Percentiles rank a stretch among this genome's conserved stretches.
Evolutionary conservation across 1,284 basidiomycete species (phyloP).

Genomic region (Rhodotorula sp.): DNA sequence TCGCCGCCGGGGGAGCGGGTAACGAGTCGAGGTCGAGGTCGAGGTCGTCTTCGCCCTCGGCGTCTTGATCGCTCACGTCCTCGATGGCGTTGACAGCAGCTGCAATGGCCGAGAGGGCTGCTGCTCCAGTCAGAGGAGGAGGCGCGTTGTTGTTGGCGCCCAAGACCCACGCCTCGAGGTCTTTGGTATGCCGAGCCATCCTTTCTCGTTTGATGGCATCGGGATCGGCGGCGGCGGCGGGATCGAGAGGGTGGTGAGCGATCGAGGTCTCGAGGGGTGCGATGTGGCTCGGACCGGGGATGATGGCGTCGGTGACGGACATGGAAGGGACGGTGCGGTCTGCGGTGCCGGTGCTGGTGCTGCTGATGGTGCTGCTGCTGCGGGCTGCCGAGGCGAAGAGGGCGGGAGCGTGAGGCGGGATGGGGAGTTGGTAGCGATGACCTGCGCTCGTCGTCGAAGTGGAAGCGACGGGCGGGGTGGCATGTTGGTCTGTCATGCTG

Average conservation of each 20-base stretch:
- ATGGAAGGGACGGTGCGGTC: background rate
- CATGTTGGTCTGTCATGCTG: background rate
- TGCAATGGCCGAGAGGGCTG: background rate
- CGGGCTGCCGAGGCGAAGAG: background rate
- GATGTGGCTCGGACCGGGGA: background rate
- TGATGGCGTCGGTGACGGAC: background rate
- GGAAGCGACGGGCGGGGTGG: background rate
- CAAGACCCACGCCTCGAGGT: slow-evolving; percentile 22
- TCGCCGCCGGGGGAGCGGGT: background rate
- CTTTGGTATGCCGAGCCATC: slow-evolving; percentile 20
- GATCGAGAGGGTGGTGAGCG: background rate
- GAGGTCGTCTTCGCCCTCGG: background rate
- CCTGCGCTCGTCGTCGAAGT: background rate
- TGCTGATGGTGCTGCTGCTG: background rate
- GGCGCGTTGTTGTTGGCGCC: background rate
- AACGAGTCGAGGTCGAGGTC: background rate
- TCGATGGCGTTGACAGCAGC: background rate
- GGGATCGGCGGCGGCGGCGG: background rate
- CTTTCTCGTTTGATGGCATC: slow-evolving; percentile 12
- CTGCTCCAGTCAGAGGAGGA: background rate
- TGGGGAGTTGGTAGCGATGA: background rate
- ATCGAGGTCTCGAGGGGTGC: background rate
- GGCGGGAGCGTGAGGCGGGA: background rate
- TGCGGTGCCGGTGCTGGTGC: background rate
- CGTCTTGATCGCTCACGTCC: background rate